A percentile compares a stretch with the other conserved stretches of the same genome.
Conservation (phyloP, 139 green algal genomes). For the Coccomyxa sp. region DNA sequence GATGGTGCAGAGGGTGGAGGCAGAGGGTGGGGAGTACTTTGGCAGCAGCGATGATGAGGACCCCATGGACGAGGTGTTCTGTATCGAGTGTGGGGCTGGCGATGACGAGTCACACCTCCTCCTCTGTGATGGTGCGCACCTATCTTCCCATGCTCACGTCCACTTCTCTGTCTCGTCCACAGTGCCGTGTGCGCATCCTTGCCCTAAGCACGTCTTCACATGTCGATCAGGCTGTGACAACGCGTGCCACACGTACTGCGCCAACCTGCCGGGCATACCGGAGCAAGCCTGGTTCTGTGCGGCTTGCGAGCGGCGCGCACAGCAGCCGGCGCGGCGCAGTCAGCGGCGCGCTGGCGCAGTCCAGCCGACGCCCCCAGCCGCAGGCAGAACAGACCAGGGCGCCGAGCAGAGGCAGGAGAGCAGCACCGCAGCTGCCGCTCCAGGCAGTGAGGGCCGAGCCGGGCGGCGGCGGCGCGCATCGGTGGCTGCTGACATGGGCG, state of each 20-base stretch:
- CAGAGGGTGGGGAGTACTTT: not conserved
- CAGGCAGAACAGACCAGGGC: no score
- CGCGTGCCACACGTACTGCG: not conserved
- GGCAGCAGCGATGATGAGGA: not conserved
- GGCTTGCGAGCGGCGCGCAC: not conserved
- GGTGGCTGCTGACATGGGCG: not conserved
- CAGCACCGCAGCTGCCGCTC: not conserved
- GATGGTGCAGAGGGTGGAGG: not conserved
- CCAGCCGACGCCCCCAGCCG: not conserved
- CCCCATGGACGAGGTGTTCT: not conserved
- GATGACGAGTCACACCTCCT: not conserved
- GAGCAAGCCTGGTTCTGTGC: not conserved
- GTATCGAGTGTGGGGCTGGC: not conserved
- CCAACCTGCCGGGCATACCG: not conserved
- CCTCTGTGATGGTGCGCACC: not conserved
- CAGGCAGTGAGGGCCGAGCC: not conserved
- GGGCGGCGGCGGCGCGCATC: no score
- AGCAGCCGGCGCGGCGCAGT: not conserved
- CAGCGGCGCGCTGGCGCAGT: not conserved
- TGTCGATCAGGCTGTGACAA: not conserved
- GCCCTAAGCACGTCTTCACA: not conserved
- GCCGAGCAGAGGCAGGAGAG: not conserved
- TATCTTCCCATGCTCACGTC: not conserved
- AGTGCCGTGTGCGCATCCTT: not conserved
- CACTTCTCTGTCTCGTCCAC: not conserved